These are phyloP conservation scores for Huntiella moniliformis DNA, from an alignment of 2,329 filamentous ascomycete genomes.

Conservation along the genomic window DNA sequence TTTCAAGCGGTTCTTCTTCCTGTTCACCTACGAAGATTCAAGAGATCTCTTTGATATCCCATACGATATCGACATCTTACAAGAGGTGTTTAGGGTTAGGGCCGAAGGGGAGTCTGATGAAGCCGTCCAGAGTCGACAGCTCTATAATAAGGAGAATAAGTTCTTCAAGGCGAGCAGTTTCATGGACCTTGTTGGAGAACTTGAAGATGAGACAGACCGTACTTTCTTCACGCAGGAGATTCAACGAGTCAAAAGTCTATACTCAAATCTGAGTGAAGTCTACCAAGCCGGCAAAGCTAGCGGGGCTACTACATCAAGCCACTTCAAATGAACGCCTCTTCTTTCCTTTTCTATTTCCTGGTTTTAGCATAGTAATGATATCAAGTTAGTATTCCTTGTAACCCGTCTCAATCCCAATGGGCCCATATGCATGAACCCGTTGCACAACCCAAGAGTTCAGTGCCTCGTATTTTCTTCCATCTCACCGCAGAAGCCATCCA, in stretches of 20 bases:
- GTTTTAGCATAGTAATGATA: too few relatives aligned
- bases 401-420: too few relatives aligned
- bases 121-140: slow-evolving; percentile 20
- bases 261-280: slow-evolving; percentile 26
- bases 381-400: too few relatives aligned
- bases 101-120: slow-evolving; percentile 21
- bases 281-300: slow-evolving; percentile 30
- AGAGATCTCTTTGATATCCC: slow-evolving; percentile 36
- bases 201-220: slow-evolving; percentile 20
- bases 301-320: slow-evolving; percentile 26
- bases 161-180: slow-evolving; percentile 30
- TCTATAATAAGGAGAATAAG: slow-evolving; percentile 38
- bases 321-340: slow-evolving; percentile 24
- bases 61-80: slow-evolving; percentile 37
- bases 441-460: too few relatives aligned
- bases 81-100: slow-evolving; percentile 34
- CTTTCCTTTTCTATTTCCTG: too few relatives aligned
- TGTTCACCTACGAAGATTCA: slow-evolving; percentile 41
- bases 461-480: too few relatives aligned
- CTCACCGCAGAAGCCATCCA: too few relatives aligned
- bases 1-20: slow-evolving; percentile 36
- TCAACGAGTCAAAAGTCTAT: slow-evolving; percentile 28
- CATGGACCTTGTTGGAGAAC: slow-evolving; percentile 21
- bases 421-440: too few relatives aligned
- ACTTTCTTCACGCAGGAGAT: slow-evolving; percentile 23